Conservation (phyloP, 306 rosid species). For the Quercus alba region DNA sequence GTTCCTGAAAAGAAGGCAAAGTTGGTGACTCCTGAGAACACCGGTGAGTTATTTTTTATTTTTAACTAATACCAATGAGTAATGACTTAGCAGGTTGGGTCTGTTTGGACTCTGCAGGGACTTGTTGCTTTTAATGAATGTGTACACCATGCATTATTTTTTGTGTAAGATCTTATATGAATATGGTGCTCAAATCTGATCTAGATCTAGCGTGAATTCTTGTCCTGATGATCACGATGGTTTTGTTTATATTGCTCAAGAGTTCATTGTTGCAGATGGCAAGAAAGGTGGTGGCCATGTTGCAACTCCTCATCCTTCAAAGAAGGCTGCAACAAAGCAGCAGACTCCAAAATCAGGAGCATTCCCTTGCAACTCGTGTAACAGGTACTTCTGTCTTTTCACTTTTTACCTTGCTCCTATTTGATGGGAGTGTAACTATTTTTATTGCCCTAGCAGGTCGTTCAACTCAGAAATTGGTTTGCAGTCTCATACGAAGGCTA, state of each 20-base stretch:
- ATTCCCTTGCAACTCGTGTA: constrained; percentile 55
- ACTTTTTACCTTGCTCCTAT: neutral
- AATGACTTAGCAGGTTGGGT: neutral
- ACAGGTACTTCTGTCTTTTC: constrained; percentile 32
- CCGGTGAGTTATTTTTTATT: constrained; percentile 33
- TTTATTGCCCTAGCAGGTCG: constrained; percentile 36
- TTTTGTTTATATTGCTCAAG: neutral
- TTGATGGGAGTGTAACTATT: neutral
- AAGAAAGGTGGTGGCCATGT: constrained; percentile 39
- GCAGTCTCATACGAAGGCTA: constrained; percentile 62
- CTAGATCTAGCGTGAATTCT: neutral
- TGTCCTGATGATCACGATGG: neutral
- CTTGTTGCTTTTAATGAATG: neutral
- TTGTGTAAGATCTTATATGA: neutral
- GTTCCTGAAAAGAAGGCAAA: constrained; percentile 54
- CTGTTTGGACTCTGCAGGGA: neutral
- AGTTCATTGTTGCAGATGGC: constrained; percentile 28
- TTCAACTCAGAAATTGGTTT: constrained; percentile 59
- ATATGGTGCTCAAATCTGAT: neutral
- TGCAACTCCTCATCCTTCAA: constrained; percentile 70
- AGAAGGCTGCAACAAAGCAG: constrained; percentile 48
- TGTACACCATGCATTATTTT: neutral
- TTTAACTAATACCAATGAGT: neutral
- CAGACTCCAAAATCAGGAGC: constrained; percentile 47
- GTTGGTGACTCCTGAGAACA: constrained; percentile 58